These are phyloP conservation scores for Diaporthe longicolla DNA, from an alignment of 2,329 filamentous ascomycete species.

Conservation along the genomic window DNA sequence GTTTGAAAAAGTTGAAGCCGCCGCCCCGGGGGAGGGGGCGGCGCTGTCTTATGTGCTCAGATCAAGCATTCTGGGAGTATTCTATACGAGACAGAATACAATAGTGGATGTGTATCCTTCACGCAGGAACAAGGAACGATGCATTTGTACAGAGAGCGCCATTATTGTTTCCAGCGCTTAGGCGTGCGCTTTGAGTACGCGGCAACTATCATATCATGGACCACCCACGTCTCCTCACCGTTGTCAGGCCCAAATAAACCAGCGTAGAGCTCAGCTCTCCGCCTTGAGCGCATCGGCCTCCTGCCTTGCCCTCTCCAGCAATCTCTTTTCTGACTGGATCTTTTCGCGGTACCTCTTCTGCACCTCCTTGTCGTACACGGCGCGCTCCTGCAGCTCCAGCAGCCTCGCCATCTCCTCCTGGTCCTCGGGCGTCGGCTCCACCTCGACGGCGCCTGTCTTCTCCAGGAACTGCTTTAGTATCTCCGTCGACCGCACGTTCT, in stretches of 20 bases:
- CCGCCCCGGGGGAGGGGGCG: too few relatives aligned
- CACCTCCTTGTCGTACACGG: conserved; percentile 67
- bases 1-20: not conserved
- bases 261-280: conserved; percentile 19
- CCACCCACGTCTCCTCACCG: not conserved
- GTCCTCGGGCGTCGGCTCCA: conserved; percentile 74
- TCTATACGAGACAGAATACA: not conserved
- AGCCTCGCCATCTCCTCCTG: conserved; percentile 69
- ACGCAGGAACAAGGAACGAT: not conserved
- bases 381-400: conserved; percentile 66
- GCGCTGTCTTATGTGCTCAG: not conserved
- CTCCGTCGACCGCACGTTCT: conserved; percentile 69
- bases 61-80: not conserved
- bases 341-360: conserved; percentile 67
- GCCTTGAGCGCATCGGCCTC: conserved; percentile 61
- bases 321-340: conserved; percentile 73
- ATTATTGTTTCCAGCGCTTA: conserved; percentile 16
- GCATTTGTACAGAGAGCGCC: conserved; percentile 21
- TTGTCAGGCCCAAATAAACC: not conserved
- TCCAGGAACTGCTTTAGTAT: conserved; percentile 75
- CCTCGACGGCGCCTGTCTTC: conserved; percentile 70
- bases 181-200: conserved; percentile 9
- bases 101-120: not conserved
- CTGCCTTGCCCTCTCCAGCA: conserved; percentile 68
- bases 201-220: conserved; percentile 34